These are phyloP conservation scores for Fereydounia khargensis DNA, from an alignment of 1,284 basidiomycete species.

Conservation along the genomic window DNA sequence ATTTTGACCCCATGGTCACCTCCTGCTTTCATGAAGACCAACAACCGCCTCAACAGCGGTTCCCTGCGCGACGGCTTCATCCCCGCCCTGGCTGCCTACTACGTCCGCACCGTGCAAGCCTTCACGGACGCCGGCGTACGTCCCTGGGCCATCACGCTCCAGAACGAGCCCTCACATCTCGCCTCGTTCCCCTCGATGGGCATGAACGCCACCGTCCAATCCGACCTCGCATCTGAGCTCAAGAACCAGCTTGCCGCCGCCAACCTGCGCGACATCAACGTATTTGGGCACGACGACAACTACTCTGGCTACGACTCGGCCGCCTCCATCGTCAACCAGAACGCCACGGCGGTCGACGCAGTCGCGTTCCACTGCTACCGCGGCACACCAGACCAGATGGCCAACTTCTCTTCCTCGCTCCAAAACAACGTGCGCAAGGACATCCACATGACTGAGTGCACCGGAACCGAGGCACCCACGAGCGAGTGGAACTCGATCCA, in stretches of 20 bases:
- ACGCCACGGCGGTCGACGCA: slow-evolving; percentile 26
- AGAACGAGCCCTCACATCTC: slow-evolving; percentile 37
- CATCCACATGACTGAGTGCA: slow-evolving; percentile 40
- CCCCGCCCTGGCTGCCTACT: slow-evolving; percentile 28
- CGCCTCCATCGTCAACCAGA: slow-evolving; percentile 26
- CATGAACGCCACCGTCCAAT: slow-evolving; percentile 13
- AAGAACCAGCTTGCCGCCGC: slow-evolving; percentile 10
- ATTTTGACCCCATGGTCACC: slow-evolving; percentile 35
- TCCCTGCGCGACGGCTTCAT: slow-evolving; percentile 17
- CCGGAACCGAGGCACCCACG: slow-evolving; percentile 13
- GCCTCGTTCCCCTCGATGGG: slow-evolving; percentile 35
- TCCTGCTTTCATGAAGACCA: slow-evolving; percentile 44
- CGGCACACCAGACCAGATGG: slow-evolving; percentile 23
- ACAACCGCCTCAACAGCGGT: slow-evolving; percentile 30
- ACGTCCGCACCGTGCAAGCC: slow-evolving; percentile 15
- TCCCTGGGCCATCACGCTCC: slow-evolving; percentile 39
- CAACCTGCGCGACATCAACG: slow-evolving; percentile 9
- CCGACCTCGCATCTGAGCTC: slow-evolving; percentile 11
- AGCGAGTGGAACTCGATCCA: slow-evolving; percentile 17
- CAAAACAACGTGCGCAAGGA: slow-evolving; percentile 9
- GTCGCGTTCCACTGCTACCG: slow-evolving; percentile 47
- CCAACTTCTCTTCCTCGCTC: slow-evolving; percentile 8
- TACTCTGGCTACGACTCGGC: slow-evolving; percentile 19
- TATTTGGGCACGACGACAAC: slow-evolving; percentile 47
- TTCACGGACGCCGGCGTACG: slow-evolving; percentile 16